phyloP scores from a whole-genome alignment of 345 rosid species.

The Geranium rotundifolium region DNA sequence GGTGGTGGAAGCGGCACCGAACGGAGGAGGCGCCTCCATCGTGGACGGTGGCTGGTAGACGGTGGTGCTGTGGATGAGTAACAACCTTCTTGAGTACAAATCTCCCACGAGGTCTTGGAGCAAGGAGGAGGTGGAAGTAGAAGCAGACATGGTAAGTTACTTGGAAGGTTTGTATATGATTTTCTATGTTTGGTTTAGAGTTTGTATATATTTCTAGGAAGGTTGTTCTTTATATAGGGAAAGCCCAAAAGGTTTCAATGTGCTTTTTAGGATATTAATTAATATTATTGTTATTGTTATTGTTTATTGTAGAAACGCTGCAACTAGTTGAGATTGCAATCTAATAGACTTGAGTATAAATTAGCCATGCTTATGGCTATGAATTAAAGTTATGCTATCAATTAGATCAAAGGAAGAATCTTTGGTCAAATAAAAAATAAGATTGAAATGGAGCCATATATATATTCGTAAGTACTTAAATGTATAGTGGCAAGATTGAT shows the following conservation, averaged over 20 bases:
- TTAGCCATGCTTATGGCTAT: not conserved
- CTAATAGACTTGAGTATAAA: not conserved
- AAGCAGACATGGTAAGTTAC: not conserved
- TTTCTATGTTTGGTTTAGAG: not conserved
- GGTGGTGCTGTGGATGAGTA: constrained; percentile 24
- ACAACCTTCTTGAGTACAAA: constrained; percentile 38
- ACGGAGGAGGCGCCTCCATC: constrained; percentile 14
- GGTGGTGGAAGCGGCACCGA: constrained; percentile 15
- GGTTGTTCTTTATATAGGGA: constrained; percentile 20
- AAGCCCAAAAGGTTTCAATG: constrained; percentile 5
- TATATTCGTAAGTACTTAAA: no score
- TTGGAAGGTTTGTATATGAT: no score
- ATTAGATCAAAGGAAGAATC: not conserved
- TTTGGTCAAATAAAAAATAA: no score
- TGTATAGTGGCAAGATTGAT: not conserved
- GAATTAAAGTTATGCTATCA: not conserved
- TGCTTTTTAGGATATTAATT: constrained; percentile 4
- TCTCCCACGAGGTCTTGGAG: no score
- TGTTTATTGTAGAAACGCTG: not conserved
- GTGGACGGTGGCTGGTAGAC: constrained; percentile 15
- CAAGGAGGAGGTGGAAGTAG: no score
- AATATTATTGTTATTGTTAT: not conserved
- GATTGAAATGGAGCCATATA: not conserved
- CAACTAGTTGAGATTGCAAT: not conserved
- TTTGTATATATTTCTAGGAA: constrained; percentile 9